A percentile compares a stretch with the other conserved stretches of the same genome.
Conservation (phyloP, 2,329 filamentous ascomycete genomes). For the Mariannaea elegans region DNA sequence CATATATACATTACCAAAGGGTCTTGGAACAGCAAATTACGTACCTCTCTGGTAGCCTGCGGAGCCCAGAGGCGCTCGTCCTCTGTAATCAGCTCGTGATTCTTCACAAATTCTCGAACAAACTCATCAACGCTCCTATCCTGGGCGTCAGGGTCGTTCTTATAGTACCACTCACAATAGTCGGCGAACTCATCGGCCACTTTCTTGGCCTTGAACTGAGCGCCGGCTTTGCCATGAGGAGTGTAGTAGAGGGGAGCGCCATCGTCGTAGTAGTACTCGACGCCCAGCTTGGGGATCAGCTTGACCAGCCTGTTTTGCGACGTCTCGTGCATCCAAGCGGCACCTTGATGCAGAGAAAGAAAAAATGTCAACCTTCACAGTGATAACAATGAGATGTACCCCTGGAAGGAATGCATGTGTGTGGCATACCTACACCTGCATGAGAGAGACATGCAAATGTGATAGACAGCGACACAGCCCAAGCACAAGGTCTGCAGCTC, state of each 20-base stretch:
- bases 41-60: constrained; percentile 13
- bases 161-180: constrained; percentile 18
- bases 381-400: constrained; percentile 7
- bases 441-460: constrained; percentile 12
- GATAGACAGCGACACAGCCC: constrained; percentile 22
- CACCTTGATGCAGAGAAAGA: constrained; percentile 9
- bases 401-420: constrained; percentile 19
- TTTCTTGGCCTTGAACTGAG: constrained; percentile 24
- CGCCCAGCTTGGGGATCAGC: constrained; percentile 20
- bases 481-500: constrained; percentile 21
- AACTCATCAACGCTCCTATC: constrained; percentile 16
- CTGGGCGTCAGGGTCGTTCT: constrained; percentile 5
- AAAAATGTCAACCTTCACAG: constrained; percentile 20
- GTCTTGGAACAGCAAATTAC: neutral
- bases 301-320: constrained; percentile 23
- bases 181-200: constrained; percentile 22
- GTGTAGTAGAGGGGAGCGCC: constrained; percentile 21
- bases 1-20: neutral
- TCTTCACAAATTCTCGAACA: constrained; percentile 17
- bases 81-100: constrained; percentile 18
- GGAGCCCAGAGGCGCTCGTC: constrained; percentile 22
- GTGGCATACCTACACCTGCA: constrained; percentile 16
- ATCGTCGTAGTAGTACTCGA: constrained; percentile 24
- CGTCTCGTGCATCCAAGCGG: constrained; percentile 22
- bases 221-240: constrained; percentile 11